Evolutionary conservation across 2,329 filamentous ascomycete genomes (phyloP).

Genomic region (Aspergillus awamori): DNA sequence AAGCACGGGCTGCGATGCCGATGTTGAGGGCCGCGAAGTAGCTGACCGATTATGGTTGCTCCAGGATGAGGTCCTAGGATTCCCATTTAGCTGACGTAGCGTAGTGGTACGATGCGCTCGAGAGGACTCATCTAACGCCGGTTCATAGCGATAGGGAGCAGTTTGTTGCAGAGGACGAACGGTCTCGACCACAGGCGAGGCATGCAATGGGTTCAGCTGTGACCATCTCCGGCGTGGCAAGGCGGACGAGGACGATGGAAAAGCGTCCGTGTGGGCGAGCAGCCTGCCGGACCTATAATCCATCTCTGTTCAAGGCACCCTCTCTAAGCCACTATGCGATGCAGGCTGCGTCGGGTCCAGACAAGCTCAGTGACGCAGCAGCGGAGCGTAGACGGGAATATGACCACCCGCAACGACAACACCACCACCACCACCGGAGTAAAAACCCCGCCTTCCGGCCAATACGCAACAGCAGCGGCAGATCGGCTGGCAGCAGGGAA

Average conservation of each 20-base stretch:
- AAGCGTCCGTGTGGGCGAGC: conserved; percentile 30
- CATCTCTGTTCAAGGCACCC: conserved; percentile 29
- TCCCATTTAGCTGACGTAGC: conserved; percentile 38
- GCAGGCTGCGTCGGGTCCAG: conserved; percentile 16
- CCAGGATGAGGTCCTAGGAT: conserved; percentile 29
- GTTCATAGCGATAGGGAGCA: conserved; percentile 29
- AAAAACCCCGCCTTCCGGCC: conserved; percentile 17
- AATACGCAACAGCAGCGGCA: conserved; percentile 14
- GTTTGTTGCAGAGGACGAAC: conserved; percentile 27
- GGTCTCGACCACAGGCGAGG: conserved; percentile 26
- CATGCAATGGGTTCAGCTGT: conserved; percentile 30
- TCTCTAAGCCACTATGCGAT: conserved; percentile 9
- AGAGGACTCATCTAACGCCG: conserved; percentile 35
- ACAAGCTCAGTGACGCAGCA: conserved; percentile 6
- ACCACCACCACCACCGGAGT: conserved; percentile 9
- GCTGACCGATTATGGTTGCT: conserved; percentile 24
- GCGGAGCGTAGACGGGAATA: neutral
- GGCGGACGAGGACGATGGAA: conserved; percentile 35
- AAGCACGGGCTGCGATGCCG: conserved; percentile 47
- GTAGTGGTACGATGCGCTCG: conserved; percentile 35
- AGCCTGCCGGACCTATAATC: conserved; percentile 35
- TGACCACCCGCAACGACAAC: neutral
- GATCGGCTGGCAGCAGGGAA: conserved; percentile 11
- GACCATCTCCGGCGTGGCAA: conserved; percentile 37
- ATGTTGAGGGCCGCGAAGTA: conserved; percentile 29